These are phyloP conservation scores for Hura crepitans DNA, from an alignment of 441 rosid species.

Conservation along the genomic window DNA sequence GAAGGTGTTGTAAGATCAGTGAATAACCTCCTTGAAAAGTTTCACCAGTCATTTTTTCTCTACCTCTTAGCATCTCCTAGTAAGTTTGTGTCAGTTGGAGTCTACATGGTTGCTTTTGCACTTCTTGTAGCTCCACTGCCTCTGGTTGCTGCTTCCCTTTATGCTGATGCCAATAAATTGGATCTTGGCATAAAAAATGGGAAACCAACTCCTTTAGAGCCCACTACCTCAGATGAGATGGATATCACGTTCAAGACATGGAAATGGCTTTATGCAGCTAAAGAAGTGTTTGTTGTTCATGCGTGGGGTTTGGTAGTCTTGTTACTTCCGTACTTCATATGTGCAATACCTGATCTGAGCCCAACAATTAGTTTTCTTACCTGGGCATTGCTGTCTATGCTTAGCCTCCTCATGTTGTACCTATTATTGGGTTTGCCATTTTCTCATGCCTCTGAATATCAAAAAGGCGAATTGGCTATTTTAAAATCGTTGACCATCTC, in stretches of 20 bases:
- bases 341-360: conserved; percentile 50
- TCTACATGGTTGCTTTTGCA: conserved; percentile 92
- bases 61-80: conserved; percentile 78
- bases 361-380: conserved; percentile 43
- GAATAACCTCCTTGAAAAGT: conserved; percentile 91
- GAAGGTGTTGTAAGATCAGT: conserved; percentile 89
- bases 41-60: conserved; percentile 89
- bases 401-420: conserved; percentile 44
- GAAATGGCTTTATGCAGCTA: conserved; percentile 72
- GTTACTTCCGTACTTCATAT: conserved; percentile 63
- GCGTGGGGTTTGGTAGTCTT: conserved; percentile 58
- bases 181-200: conserved; percentile 29
- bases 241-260: conserved; percentile 41
- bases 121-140: conserved; percentile 91
- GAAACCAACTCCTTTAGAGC: conserved; percentile 18
- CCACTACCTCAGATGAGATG: conserved; percentile 22
- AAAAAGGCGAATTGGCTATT: conserved; percentile 50
- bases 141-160: conserved; percentile 78
- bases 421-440: conserved; percentile 43
- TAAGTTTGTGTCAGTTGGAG: conserved; percentile 86
- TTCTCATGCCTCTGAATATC: conserved; percentile 27
- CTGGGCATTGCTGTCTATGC: conserved; percentile 52
- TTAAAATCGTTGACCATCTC: conserved; percentile 79
- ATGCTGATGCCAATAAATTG: conserved; percentile 42
- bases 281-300: conserved; percentile 61